Percentiles rank a stretch among this genome's conserved stretches.
phyloP scores from a whole-genome alignment of 257 asterid species.

The Pogostemon cablin region DNA sequence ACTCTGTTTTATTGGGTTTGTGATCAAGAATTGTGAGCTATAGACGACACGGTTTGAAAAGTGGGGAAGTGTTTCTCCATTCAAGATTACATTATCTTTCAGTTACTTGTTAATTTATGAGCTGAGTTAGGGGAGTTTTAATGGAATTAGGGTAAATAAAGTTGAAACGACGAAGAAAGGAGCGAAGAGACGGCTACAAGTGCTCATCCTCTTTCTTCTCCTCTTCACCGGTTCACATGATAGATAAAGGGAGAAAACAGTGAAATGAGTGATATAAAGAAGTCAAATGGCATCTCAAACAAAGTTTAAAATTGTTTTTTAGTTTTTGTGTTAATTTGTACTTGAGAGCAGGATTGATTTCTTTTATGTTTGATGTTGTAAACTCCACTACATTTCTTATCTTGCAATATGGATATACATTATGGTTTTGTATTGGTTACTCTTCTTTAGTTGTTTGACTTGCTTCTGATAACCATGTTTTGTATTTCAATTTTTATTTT shows the following conservation, averaged over 20 bases:
- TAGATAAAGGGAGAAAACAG: conserved; percentile 25
- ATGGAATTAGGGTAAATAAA: conserved; percentile 48
- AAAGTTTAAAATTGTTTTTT: conserved; percentile 30
- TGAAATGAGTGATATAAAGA: conserved; percentile 47
- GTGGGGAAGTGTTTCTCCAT: not conserved
- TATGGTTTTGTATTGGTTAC: conserved; percentile 32
- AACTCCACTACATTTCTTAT: conserved; percentile 51
- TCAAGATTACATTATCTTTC: conserved; percentile 35
- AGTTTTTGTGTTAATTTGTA: conserved; percentile 31
- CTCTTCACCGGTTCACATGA: conserved; percentile 47
- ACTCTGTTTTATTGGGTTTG: conserved; percentile 38
- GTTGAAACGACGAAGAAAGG: conserved; percentile 73
- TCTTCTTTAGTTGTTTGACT: not conserved
- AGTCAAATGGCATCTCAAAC: conserved; percentile 47
- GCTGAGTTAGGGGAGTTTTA: conserved; percentile 40
- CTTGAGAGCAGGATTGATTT: conserved; percentile 43
- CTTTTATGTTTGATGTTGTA: conserved; percentile 58
- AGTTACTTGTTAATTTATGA: conserved; percentile 55
- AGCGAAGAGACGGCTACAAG: conserved; percentile 77
- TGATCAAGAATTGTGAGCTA: conserved; percentile 70
- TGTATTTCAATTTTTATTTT: not conserved
- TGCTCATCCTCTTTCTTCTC: conserved; percentile 98
- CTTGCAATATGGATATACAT: conserved; percentile 42
- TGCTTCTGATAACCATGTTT: not conserved
- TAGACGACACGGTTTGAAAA: conserved; percentile 36